Evolutionary conservation across 2,329 filamentous ascomycete genomes (phyloP), one percentile per base, ranked within the genome.

Genomic region (Phymatotrichopsis omnivora): DNA sequence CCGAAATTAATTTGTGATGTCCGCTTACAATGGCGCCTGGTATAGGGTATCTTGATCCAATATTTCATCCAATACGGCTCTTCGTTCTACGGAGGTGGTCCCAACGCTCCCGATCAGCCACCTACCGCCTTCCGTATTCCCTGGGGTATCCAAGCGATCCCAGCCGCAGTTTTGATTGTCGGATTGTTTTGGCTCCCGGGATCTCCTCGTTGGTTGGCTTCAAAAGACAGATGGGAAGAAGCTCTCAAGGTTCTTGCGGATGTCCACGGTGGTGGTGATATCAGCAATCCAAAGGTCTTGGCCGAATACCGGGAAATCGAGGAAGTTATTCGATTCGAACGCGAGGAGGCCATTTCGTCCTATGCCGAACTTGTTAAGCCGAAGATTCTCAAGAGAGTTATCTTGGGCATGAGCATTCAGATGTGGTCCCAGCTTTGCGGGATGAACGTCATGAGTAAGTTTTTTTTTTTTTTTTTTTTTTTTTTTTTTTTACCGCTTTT

Each of bases 181-280:
- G 74, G 74, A 1, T 65, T 77, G 16, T 69, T 75, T 58, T 77
- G 77, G 62, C 72, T 80, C 54, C 75, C 74, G 1, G 73, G 73
- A 54, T 80, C 70, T 38, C 82, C 82, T 0, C 71, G 81, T 42
- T 85, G 80, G 80, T 66, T 85, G 5, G 80, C 81, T 4, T 71
- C 71, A 12, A 72, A 79, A 55, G 79, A 79, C 51, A 70, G 75
- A 1, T 80, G 78, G 69, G 77, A 82, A 22, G 73, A 83, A 58
- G 75, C 75, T 0, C 66, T 76, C 31, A 57, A 67, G 17, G 71
- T 75, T 31, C 68, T 82, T 14, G 76, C 75, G 0, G 59, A 65
- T 17, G 65, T 82, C 1, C 78, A 81, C 54, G 76, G 72, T 4
- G 60, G 64, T 0, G 76, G 76, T 3, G 68, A 79, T 46, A 49